Evolutionary conservation across 176 grass and related monocot species (phyloP).

Genomic region (Phyllostachys edulis): DNA sequence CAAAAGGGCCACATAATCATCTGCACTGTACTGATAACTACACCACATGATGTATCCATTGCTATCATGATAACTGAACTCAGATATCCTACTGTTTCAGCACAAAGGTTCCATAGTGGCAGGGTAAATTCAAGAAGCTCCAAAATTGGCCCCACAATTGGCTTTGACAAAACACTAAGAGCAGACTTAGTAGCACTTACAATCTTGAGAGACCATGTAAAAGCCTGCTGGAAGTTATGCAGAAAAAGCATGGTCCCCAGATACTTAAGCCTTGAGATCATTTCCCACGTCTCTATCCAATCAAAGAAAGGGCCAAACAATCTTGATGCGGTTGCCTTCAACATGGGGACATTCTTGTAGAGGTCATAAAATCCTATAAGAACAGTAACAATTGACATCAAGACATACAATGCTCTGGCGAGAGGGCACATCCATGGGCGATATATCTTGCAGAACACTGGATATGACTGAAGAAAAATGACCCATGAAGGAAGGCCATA

Average conservation of each 20-base stretch:
- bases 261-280: slow-evolving; percentile 93
- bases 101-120: slow-evolving; percentile 76
- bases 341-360: slow-evolving; percentile 97
- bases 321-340: slow-evolving; percentile 86
- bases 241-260: slow-evolving; percentile 98
- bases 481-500: slow-evolving; percentile 98
- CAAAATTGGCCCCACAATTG: slow-evolving; percentile 68
- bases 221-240: slow-evolving; percentile 83
- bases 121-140: slow-evolving; percentile 75
- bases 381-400: slow-evolving; percentile 87
- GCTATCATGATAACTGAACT: slow-evolving; percentile 52
- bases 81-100: slow-evolving; percentile 53
- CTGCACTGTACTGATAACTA: slow-evolving; percentile 52
- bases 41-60: slow-evolving; percentile 58
- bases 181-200: slow-evolving; percentile 61
- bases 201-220: slow-evolving; percentile 83
- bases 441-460: slow-evolving; percentile 95
- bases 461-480: slow-evolving; percentile 94
- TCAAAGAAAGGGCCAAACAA: slow-evolving; percentile 96
- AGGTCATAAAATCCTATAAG: slow-evolving; percentile 99
- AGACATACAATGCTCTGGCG: slow-evolving; percentile 74
- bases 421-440: slow-evolving; percentile 98
- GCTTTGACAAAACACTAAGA: slow-evolving; percentile 73
- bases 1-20: slow-evolving; percentile 85
- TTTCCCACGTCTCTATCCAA: slow-evolving; percentile 99